phyloP scores from a whole-genome alignment of 257 asterid genomes.

The Ehretia macrophylla region DNA sequence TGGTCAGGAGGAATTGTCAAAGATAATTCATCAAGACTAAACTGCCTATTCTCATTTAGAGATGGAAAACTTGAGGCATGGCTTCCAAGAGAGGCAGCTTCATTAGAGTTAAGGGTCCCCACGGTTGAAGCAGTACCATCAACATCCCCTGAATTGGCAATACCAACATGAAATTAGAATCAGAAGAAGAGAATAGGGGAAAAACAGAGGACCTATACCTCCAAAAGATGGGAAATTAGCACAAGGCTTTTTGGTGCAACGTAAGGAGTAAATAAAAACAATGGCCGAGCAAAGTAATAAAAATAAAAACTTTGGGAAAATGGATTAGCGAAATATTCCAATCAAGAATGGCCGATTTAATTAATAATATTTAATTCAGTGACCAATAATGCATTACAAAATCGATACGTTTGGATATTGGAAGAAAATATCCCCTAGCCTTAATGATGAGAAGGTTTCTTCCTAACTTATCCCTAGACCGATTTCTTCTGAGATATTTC shows the following conservation, averaged over 20 bases:
- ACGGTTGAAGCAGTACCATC: constrained; percentile 23
- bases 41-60: constrained; percentile 40
- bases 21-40: constrained; percentile 45
- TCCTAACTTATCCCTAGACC: no score
- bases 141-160: constrained; percentile 21
- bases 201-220: background rate
- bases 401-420: no score
- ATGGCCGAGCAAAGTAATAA: no score
- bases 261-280: no score
- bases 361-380: no score
- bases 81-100: constrained; percentile 28
- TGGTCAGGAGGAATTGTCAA: constrained; percentile 78
- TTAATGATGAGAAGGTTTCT: background rate
- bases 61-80: constrained; percentile 40
- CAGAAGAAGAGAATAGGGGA: background rate
- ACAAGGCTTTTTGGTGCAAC: no score
- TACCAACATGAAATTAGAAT: constrained; percentile 17
- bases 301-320: no score
- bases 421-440: background rate
- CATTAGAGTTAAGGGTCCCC: constrained; percentile 26
- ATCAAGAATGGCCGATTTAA: no score
- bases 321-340: no score
- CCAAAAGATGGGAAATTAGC: background rate
- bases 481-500: background rate
- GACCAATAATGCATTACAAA: no score